These are phyloP conservation scores for Fraxinus angustifolia DNA, from an alignment of 305 asterid species.

Conservation along the genomic window DNA sequence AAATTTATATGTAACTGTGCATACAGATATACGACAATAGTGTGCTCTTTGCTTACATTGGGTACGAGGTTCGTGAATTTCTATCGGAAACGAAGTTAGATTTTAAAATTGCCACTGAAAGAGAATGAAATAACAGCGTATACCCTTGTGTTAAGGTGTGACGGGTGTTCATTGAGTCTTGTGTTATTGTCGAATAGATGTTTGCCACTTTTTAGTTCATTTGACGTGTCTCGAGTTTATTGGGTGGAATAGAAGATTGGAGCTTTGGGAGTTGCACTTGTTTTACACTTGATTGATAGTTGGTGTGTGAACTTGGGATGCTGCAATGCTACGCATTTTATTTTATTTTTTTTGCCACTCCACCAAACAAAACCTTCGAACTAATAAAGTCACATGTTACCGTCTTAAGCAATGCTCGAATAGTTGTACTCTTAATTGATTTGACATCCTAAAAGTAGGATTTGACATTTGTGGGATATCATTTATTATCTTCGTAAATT, in stretches of 20 bases:
- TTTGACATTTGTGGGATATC: background rate
- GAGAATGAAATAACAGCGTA: background rate
- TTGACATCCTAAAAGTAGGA: background rate
- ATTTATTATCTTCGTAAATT: too few species aligned
- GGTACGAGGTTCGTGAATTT: background rate
- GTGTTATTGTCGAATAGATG: background rate
- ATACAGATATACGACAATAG: background rate
- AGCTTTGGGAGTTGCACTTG: background rate
- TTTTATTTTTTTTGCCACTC: background rate
- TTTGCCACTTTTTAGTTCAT: background rate
- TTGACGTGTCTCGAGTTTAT: background rate
- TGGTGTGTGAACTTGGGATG: background rate
- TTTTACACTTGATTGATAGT: background rate
- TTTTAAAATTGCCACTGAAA: background rate
- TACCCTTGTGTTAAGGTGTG: background rate
- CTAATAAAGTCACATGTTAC: background rate
- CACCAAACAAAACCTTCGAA: background rate
- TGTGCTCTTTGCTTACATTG: background rate
- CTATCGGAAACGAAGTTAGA: background rate
- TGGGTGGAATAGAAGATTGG: background rate
- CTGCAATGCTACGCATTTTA: background rate
- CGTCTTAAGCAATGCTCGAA: background rate
- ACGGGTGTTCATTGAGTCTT: background rate
- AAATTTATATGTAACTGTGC: slow-evolving; percentile 6
- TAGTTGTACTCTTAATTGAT: background rate